Evolutionary conservation across 345 rosid genomes (phyloP).

Genomic region (Brassica rapa): DNA sequence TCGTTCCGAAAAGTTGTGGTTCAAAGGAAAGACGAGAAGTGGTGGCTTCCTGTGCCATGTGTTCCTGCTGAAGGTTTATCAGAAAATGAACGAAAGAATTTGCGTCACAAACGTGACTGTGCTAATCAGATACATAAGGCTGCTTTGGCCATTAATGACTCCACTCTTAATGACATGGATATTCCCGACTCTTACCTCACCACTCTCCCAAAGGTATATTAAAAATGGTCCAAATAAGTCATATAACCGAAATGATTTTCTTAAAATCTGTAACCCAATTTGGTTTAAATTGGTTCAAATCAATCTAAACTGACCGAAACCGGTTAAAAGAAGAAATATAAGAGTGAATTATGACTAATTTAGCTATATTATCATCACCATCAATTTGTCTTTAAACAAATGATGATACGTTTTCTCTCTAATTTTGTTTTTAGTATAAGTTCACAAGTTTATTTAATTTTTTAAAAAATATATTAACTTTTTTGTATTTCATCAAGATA

Average conservation of each 20-base stretch:
- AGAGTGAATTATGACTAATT: no score
- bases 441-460: neutral
- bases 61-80: slow-evolving; percentile 81
- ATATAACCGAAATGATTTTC: neutral
- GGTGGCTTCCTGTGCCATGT: slow-evolving; percentile 98
- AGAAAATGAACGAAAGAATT: slow-evolving; percentile 64
- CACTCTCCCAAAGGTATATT: slow-evolving; percentile 78
- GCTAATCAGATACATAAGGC: slow-evolving; percentile 93
- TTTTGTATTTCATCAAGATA: neutral
- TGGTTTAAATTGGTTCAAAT: no score
- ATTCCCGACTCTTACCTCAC: slow-evolving; percentile 80
- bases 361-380: neutral
- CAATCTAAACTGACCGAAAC: no score
- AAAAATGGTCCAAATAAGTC: neutral
- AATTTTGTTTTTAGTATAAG: no score
- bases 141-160: slow-evolving; percentile 85
- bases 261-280: neutral
- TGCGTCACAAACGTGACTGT: slow-evolving; percentile 68
- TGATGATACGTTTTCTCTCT: no score
- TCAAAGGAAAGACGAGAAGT: slow-evolving; percentile 83
- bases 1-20: slow-evolving; percentile 67
- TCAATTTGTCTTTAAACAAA: no score
- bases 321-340: no score
- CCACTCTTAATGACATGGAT: slow-evolving; percentile 80
- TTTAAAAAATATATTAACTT: no score